Percentiles rank a stretch among this genome's conserved stretches.
Evolutionary conservation across 192 early-diverging fungal genomes (phyloP).

Genomic region (Podila minutissima): DNA sequence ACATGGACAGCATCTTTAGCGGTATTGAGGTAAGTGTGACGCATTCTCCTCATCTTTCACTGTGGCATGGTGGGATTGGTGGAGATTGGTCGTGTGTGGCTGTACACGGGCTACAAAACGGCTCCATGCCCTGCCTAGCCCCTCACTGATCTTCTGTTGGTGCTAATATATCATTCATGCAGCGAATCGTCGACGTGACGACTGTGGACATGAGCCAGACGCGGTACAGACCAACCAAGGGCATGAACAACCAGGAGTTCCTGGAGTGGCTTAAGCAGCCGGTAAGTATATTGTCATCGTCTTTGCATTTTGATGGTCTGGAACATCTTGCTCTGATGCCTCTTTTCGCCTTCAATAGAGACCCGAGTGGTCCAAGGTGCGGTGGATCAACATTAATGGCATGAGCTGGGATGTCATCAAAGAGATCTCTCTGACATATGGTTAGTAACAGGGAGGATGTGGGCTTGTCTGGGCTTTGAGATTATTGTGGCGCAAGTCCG

Average conservation of each 20-base stretch:
- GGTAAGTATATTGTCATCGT: background rate
- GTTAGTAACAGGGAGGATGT: slow-evolving; percentile 12
- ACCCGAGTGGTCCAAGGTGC: slow-evolving; percentile 51
- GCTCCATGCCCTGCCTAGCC: background rate
- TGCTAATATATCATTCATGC: background rate
- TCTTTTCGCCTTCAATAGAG: slow-evolving; percentile 10
- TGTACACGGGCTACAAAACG: no score
- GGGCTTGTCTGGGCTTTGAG: no score
- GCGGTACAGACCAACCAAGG: slow-evolving; percentile 10
- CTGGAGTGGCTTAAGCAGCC: slow-evolving; percentile 32
- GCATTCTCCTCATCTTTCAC: background rate
- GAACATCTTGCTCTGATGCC: background rate
- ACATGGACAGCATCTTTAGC: slow-evolving; percentile 45
- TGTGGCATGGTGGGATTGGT: background rate
- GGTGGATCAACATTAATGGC: slow-evolving; percentile 66
- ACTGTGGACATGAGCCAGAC: slow-evolving; percentile 27
- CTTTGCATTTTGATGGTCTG: background rate
- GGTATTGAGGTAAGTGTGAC: slow-evolving; percentile 24
- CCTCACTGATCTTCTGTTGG: background rate
- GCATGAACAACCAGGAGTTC: slow-evolving; percentile 36
- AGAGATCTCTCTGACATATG: slow-evolving; percentile 42
- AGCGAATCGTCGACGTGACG: slow-evolving; percentile 30
- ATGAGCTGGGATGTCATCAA: slow-evolving; percentile 60
- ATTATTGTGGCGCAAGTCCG: no score
- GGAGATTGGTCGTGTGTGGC: no score